Base-by-base conservation (phyloP, 1,284 basidiomycete species). In the Paramarasmius palmivorus region DNA sequence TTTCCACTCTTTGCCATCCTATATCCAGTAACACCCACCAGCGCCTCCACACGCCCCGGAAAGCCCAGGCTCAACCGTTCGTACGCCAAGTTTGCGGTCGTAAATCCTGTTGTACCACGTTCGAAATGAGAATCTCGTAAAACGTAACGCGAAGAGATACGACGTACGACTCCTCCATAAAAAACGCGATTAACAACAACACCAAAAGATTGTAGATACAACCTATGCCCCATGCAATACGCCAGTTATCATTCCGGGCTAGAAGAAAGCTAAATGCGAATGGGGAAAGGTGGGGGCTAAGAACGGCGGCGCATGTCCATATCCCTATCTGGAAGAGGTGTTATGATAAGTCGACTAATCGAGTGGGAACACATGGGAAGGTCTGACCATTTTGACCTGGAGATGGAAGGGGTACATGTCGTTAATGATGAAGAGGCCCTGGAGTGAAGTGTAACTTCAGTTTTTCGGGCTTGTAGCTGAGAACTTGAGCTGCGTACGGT, bases 361-460 rank as follows among this genome's bases (percentile, higher is more conserved):
- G n/a, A 36, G 34, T 1, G 9, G 8, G 3, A 38, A 34, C 12
- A 32, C 17, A 20, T 7, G 40, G 17, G 10, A 23, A 19, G 36
- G 7, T 20, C 52, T 63, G 6, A 71, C 75, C 71, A 81, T 83
- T 36, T 79, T 72, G 3, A 81, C 81, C 56, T 83, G 82, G 20
- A 80, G 68, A 56, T 84, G 82, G 68, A 84, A 84, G 0, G 82
- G 82, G 63, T 75, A 84, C 36, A 85, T 70, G 56, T 84, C 82
- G 14, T 79, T 76, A 57, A 81, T 71, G 15, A 80, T 63, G 51
- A 73, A 79, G 1, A 82, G 65, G 44, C 80, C 80, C 78, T 78
- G 49, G 12, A 29, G 23, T 17, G 40, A 19, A 37, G 38, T 38
- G 32, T 48, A 49, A 22, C 49, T 23, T 32, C 9, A 20, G 8